Conservation (phyloP, 176 grass and related monocot genomes). For the Oryza brachyantha region DNA sequence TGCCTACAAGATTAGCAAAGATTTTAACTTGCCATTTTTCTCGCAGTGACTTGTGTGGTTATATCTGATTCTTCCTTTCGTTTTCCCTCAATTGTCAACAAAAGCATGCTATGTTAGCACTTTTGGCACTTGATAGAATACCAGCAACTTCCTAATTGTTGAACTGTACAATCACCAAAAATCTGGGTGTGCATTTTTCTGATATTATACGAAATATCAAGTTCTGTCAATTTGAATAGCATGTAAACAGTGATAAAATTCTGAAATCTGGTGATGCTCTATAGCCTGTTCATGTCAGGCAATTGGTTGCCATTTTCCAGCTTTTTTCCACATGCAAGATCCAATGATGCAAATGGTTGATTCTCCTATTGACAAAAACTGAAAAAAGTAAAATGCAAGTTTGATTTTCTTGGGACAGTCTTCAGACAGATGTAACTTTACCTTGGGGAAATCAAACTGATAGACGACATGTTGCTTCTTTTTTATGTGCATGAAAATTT, state of each 20-base stretch:
- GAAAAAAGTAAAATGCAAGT: background rate
- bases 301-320: background rate
- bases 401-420: background rate
- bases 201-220: background rate
- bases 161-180: background rate
- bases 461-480: background rate
- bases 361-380: background rate
- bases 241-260: background rate
- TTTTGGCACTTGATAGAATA: background rate
- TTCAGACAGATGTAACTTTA: background rate
- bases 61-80: background rate
- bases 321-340: background rate
- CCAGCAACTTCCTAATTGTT: background rate
- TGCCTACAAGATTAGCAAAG: background rate
- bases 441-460: background rate
- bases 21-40: background rate
- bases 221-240: background rate
- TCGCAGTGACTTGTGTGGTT: background rate
- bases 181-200: background rate
- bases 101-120: background rate
- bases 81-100: background rate
- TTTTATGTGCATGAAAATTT: background rate
- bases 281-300: background rate
- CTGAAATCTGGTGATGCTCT: background rate
- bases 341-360: background rate